Conservation (phyloP, 306 rosid species). For the Glycyrrhiza uralensis region DNA sequence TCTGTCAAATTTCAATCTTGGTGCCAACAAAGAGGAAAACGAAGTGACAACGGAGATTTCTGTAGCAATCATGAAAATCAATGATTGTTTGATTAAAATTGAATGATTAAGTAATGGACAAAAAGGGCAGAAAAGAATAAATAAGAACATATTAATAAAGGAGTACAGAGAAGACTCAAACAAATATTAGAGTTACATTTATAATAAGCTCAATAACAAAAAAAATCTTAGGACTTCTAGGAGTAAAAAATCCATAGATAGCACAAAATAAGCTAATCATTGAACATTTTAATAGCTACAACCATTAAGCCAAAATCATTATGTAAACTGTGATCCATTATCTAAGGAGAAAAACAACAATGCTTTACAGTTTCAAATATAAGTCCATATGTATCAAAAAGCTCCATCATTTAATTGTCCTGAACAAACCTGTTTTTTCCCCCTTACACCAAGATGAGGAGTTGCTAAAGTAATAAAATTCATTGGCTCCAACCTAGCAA, state of each 20-base stretch:
- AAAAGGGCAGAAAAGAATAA: neutral
- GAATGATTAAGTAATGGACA: neutral
- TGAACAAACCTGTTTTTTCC: constrained; percentile 76
- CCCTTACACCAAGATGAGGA: constrained; percentile 97
- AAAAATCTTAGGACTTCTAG: neutral
- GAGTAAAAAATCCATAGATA: neutral
- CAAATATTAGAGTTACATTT: neutral
- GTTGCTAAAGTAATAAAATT: constrained; percentile 91
- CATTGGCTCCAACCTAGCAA: constrained; percentile 86
- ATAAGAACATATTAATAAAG: neutral
- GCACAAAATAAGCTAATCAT: neutral
- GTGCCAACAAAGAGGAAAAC: neutral
- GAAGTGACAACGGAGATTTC: neutral
- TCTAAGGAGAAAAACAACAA: neutral
- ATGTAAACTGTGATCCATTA: neutral
- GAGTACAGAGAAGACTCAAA: neutral
- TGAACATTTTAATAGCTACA: neutral
- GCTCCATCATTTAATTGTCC: constrained; percentile 19
- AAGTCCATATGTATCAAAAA: neutral
- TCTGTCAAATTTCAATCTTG: neutral
- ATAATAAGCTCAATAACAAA: neutral
- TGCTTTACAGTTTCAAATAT: neutral
- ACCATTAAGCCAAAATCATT: neutral
- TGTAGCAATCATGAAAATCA: constrained; percentile 4
- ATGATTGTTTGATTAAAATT: neutral